A percentile compares a stretch with the other conserved stretches of the same genome.
These are phyloP conservation scores for Porcisia deanei DNA, from an alignment of 208 protist species.

Conservation along the genomic window DNA sequence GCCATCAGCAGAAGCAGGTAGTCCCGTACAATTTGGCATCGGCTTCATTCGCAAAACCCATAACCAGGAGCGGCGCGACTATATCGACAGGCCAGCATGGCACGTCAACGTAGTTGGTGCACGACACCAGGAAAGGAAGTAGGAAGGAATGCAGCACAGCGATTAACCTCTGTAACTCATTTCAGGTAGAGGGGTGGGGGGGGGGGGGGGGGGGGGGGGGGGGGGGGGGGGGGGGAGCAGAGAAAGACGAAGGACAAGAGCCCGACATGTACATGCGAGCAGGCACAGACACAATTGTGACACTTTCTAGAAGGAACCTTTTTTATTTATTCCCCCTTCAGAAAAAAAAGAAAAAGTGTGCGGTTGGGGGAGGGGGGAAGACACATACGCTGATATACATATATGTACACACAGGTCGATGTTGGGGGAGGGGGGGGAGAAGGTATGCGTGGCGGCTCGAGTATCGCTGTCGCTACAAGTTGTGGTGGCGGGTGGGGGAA, in stretches of 20 bases:
- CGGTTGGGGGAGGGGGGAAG: not conserved
- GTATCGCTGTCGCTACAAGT: not conserved
- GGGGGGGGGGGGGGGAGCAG: not conserved
- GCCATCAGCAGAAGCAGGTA: not conserved
- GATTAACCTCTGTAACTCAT: not conserved
- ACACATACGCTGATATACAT: not conserved
- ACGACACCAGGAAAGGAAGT: not conserved
- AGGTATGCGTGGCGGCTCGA: not conserved
- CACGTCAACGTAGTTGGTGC: not conserved
- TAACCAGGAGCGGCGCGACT: not conserved
- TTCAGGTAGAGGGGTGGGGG: not conserved
- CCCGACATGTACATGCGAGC: too few species aligned
- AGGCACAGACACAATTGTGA: too few species aligned
- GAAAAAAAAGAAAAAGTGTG: not conserved
- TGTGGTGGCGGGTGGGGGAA: not conserved
- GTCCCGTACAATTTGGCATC: constrained; percentile 6
- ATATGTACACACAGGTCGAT: not conserved
- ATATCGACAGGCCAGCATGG: not conserved
- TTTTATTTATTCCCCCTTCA: too few species aligned
- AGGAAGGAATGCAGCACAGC: not conserved
- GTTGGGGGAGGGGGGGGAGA: not conserved
- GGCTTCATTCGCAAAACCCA: not conserved
- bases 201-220: not conserved
- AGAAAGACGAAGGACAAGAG: too few species aligned
- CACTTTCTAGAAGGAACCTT: too few species aligned